phyloP scores from a whole-genome alignment of 768 basidiomycete genomes.

The Russula sp. region DNA sequence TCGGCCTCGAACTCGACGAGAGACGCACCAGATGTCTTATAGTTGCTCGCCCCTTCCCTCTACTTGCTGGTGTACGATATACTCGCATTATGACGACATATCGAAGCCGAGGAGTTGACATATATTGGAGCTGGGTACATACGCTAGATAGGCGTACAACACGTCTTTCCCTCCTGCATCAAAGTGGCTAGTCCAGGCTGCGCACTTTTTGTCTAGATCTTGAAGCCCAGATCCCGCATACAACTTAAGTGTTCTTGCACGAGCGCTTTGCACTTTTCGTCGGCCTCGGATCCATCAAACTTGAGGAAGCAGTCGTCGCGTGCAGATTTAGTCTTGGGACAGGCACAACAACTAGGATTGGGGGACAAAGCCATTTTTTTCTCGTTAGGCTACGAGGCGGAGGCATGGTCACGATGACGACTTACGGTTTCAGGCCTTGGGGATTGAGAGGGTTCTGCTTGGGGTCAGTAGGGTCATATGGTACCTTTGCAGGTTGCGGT shows the following conservation, averaged over 20 bases:
- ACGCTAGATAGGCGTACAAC: not conserved
- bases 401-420: conserved; percentile 18
- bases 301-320: conserved; percentile 94
- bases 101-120: not conserved
- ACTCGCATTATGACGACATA: not conserved
- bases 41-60: not conserved
- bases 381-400: not conserved
- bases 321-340: conserved; percentile 87
- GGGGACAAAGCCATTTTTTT: not conserved
- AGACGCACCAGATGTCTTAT: not conserved
- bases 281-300: conserved; percentile 58
- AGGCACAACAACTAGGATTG: conserved; percentile 82
- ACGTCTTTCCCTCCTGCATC: not conserved
- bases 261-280: conserved; percentile 76
- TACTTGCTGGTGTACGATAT: not conserved
- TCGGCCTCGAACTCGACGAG: not conserved
- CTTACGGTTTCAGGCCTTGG: conserved; percentile 91
- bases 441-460: conserved; percentile 90
- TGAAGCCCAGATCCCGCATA: conserved; percentile 91
- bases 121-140: not conserved
- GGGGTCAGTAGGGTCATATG: conserved; percentile 69
- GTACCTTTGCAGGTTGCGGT: conserved; percentile 35
- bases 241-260: conserved; percentile 82
- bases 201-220: conserved; percentile 45
- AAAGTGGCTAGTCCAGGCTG: not conserved